Conservation (phyloP, 305 asterid species). For the Rubia tinctorum region DNA sequence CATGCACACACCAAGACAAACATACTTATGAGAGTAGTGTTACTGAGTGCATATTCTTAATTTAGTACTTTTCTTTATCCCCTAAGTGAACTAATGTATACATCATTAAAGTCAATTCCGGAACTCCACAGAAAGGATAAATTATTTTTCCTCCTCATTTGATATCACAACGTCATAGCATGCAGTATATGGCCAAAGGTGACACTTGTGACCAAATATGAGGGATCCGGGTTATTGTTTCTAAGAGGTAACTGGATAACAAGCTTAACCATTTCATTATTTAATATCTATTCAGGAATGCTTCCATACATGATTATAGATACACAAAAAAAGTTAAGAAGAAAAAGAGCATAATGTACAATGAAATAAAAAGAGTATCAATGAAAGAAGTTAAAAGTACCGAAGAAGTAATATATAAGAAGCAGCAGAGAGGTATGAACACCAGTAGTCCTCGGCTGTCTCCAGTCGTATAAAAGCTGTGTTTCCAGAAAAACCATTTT, state of each 20-base stretch:
- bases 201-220: background rate
- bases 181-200: background rate
- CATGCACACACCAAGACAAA: background rate
- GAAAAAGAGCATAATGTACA: background rate
- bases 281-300: background rate
- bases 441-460: constrained; percentile 26
- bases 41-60: background rate
- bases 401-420: constrained; percentile 42
- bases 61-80: background rate
- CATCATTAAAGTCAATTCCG: background rate
- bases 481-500: constrained; percentile 9
- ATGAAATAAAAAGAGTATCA: background rate
- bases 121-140: background rate
- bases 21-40: too few species aligned
- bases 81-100: background rate
- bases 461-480: constrained; percentile 50
- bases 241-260: background rate
- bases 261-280: background rate
- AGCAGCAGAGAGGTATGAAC: constrained; percentile 36
- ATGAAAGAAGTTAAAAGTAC: constrained; percentile 23
- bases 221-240: background rate
- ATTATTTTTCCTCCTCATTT: background rate
- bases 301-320: background rate
- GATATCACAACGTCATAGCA: background rate
- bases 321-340: background rate